Evolutionary conservation across 176 grass and related monocot species (phyloP), one percentile per base, ranked within the genome.

Genomic region (Eleusine coracana): DNA sequence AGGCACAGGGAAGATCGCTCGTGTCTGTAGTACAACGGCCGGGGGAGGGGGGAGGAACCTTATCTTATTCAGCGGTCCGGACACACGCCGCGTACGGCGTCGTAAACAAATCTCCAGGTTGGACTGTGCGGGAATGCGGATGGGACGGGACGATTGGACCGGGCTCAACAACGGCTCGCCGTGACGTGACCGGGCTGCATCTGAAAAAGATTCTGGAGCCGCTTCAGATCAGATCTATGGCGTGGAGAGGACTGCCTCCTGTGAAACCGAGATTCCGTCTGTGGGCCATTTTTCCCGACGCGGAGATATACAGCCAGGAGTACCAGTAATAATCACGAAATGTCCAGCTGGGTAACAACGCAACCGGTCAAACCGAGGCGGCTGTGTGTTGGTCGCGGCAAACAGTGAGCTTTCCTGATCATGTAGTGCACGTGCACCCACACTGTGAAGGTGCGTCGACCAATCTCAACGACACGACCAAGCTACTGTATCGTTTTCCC

Each of bases 111-210:
- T 77, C 39, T 1, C 42, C 50, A 46, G 50, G 64, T 49, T 37
- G 39, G 10, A 69, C 64, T 21, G 66, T 39, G 20, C 40, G 12
- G 27, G 74, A 85, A 63, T 78, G 66, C 18, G 5, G 54, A 71
- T 18, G 41, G 21, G 56, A 76, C 28, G 49, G 72, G 54, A 45
- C 7, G 29, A 42, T 62, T 20, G 42, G 54, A 48, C 37, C 13
- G 39, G 10, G 10, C 16, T 13, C 2, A 42, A 45, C 74, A 60
- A 69, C 29, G 39, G 21, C 5, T 10, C 13, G 16, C 71, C 21
- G 44, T 42, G 11, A 13, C 12, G 44, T 42, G 11, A 13, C 12
- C 11, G 39, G 49, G 27, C 27, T 5, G 39, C 3, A 25, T 25
- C 25, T 34, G 31, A 5, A 20, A 46, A 34, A 27, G 34, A 55